phyloP scores from a whole-genome alignment of 441 rosid species.

The Daphne laureola region DNA sequence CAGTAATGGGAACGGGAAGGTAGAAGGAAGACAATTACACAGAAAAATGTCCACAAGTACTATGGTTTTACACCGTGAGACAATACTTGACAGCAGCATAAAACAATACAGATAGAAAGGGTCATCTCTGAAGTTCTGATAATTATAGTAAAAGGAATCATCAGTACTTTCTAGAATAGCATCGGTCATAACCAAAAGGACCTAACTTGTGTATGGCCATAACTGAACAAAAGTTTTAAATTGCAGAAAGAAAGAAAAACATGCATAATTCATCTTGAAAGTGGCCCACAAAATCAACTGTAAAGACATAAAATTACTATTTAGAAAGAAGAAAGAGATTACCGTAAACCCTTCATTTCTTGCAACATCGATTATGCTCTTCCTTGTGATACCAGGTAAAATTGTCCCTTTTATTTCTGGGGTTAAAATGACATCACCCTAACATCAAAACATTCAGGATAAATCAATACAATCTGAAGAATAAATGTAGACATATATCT shows the following conservation, averaged over 20 bases:
- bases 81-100: no score
- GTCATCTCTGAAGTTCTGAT: background rate
- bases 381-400: constrained; percentile 84
- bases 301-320: background rate
- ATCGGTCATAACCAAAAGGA: no score
- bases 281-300: no score
- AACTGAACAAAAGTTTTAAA: no score
- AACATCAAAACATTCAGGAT: constrained; percentile 10
- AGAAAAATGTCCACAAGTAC: background rate
- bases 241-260: no score
- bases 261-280: no score
- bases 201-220: no score
- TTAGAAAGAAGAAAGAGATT: background rate
- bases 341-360: constrained; percentile 74
- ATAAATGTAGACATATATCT: no score
- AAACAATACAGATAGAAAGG: background rate
- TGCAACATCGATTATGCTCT: constrained; percentile 87
- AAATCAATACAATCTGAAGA: background rate
- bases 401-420: constrained; percentile 85
- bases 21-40: background rate
- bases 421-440: constrained; percentile 65
- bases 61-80: background rate
- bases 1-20: no score
- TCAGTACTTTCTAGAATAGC: no score
- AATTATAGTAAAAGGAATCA: no score